These are phyloP conservation scores for Irpex sp. DNA, from an alignment of 1,284 basidiomycete genomes.

Conservation along the genomic window DNA sequence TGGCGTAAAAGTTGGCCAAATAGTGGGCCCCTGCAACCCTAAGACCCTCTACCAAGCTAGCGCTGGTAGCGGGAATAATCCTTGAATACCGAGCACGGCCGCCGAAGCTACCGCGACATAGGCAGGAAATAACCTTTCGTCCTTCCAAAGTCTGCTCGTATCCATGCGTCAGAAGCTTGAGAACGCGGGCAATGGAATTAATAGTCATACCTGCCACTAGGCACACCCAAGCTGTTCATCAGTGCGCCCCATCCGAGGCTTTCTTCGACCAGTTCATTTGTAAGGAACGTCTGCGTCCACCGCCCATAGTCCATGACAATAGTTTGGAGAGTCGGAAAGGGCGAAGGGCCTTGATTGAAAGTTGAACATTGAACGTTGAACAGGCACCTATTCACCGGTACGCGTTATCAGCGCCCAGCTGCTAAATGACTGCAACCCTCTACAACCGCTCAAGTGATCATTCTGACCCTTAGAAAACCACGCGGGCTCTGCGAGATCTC, in stretches of 20 bases:
- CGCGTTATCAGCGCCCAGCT: too few species aligned
- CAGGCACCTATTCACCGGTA: neutral
- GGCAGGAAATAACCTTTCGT: conserved; percentile 19
- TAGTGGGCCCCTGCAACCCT: too few species aligned
- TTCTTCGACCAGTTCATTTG: neutral
- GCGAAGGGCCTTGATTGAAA: neutral
- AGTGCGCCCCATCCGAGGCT: neutral
- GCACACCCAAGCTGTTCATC: too few species aligned
- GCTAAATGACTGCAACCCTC: too few species aligned
- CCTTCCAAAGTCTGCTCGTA: conserved; percentile 17
- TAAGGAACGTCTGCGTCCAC: neutral
- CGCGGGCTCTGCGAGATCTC: neutral
- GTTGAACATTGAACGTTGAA: too few species aligned
- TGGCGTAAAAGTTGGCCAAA: too few species aligned
- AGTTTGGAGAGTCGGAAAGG: neutral
- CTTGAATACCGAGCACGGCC: conserved; percentile 12
- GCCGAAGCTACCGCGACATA: conserved; percentile 19
- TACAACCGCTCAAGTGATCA: too few species aligned
- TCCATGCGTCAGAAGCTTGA: neutral
- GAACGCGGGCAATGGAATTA: neutral
- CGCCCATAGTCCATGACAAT: conserved; percentile 1
- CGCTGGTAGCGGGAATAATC: too few species aligned
- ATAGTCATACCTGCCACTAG: neutral
- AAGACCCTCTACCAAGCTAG: too few species aligned
- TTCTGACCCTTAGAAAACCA: neutral